A percentile compares a stretch with the other conserved stretches of the same genome.
Evolutionary conservation across 306 rosid genomes (phyloP).

Genomic region (Castanea crenata): DNA sequence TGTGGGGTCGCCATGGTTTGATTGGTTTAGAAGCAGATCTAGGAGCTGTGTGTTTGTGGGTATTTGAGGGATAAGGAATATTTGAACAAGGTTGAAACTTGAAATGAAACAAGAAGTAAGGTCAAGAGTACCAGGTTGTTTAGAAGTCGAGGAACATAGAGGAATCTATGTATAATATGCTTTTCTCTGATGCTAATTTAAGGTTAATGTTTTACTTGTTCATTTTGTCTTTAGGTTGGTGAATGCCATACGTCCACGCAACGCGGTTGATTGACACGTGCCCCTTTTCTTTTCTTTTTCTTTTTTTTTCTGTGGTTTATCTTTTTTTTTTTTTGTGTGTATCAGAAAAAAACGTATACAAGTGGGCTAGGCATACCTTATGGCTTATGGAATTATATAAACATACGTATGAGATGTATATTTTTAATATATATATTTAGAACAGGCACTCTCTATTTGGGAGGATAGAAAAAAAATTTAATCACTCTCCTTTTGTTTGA

Average conservation of each 20-base stretch:
- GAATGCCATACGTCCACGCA: background rate
- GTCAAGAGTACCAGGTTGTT: background rate
- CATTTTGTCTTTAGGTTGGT: background rate
- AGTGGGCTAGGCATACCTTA: too few species aligned
- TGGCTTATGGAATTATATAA: too few species aligned
- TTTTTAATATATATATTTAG: too few species aligned
- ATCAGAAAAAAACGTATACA: too few species aligned
- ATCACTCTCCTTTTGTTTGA: too few species aligned
- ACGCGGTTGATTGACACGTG: background rate
- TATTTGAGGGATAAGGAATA: background rate
- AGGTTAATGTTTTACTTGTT: background rate
- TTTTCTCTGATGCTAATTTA: background rate
- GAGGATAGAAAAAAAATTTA: too few species aligned
- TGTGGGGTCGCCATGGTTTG: constrained; percentile 54
- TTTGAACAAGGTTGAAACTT: background rate
- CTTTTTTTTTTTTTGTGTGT: background rate
- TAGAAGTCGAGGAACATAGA: background rate
- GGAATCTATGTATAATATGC: background rate
- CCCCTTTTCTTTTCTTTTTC: background rate
- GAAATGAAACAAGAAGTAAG: background rate
- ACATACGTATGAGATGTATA: too few species aligned
- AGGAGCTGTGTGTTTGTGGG: background rate
- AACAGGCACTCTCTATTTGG: too few species aligned
- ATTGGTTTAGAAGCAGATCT: constrained; percentile 15
- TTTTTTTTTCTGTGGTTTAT: background rate